Conservation (phyloP, 176 grass and related monocot species). For the Oryza meyeriana region DNA sequence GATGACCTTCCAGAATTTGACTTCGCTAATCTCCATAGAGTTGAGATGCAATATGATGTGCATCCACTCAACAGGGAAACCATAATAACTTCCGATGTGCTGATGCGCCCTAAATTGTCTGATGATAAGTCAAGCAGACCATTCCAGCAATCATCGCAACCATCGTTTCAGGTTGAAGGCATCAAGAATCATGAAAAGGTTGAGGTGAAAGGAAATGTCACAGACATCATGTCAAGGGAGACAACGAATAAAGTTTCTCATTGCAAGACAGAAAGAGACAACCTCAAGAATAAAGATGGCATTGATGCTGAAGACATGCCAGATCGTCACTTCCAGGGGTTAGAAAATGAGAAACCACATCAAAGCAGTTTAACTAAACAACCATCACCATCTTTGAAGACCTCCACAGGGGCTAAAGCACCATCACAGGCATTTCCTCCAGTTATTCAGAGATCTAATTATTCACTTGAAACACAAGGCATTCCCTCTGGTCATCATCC, state of each 20-base stretch:
- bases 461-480: background rate
- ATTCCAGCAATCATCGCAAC: background rate
- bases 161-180: background rate
- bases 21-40: background rate
- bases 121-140: background rate
- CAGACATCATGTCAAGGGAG: background rate
- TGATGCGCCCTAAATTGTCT: background rate
- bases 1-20: conserved; percentile 3
- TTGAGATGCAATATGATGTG: background rate
- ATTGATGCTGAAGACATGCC: background rate
- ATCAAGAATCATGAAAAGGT: background rate
- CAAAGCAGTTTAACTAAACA: background rate
- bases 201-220: background rate
- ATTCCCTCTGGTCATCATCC: background rate
- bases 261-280: background rate
- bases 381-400: background rate
- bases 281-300: background rate
- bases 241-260: background rate
- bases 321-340: background rate
- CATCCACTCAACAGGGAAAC: conserved; percentile 9
- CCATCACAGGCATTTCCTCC: background rate
- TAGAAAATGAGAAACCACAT: background rate
- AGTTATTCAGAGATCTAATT: background rate
- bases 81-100: background rate
- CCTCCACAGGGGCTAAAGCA: background rate